phyloP scores from a whole-genome alignment of 331 rosid genomes.

The Malus hybrid region DNA sequence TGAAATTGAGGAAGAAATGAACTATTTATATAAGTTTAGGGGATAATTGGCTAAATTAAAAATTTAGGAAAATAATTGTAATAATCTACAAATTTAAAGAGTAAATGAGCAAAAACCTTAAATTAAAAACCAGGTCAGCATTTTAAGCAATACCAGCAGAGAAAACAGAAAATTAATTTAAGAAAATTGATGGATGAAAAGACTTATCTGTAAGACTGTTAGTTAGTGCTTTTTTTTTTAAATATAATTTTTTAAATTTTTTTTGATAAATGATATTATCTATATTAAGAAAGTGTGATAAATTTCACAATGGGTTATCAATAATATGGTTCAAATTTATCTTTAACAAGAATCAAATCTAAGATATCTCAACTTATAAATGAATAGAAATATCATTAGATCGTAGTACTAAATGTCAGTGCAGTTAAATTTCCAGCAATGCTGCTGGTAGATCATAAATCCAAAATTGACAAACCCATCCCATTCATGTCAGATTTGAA shows the following conservation, averaged over 20 bases:
- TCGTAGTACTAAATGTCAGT: fast-evolving
- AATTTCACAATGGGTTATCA: fast-evolving
- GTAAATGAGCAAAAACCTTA: neutral
- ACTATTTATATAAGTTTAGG: too few species aligned
- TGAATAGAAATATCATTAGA: too few species aligned
- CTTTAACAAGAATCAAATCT: neutral
- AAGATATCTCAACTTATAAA: fast-evolving
- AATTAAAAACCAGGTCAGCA: neutral
- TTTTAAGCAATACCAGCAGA: neutral
- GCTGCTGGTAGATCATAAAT: neutral
- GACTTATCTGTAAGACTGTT: too few species aligned
- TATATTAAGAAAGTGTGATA: too few species aligned
- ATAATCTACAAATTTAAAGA: too few species aligned
- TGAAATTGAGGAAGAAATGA: too few species aligned
- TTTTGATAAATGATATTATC: too few species aligned
- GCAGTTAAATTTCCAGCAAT: neutral
- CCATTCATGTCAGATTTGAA: neutral
- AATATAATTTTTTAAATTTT: too few species aligned
- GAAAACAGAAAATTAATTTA: neutral
- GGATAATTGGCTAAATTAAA: too few species aligned
- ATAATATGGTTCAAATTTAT: too few species aligned
- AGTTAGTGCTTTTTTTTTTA: too few species aligned
- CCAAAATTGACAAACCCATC: neutral
- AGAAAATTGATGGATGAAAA: neutral
- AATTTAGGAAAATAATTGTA: too few species aligned